Evolutionary conservation across 805 yeast genomes (phyloP), one percentile per base, ranked within the genome.

Genomic region (Debaryomyces tyrocola): DNA sequence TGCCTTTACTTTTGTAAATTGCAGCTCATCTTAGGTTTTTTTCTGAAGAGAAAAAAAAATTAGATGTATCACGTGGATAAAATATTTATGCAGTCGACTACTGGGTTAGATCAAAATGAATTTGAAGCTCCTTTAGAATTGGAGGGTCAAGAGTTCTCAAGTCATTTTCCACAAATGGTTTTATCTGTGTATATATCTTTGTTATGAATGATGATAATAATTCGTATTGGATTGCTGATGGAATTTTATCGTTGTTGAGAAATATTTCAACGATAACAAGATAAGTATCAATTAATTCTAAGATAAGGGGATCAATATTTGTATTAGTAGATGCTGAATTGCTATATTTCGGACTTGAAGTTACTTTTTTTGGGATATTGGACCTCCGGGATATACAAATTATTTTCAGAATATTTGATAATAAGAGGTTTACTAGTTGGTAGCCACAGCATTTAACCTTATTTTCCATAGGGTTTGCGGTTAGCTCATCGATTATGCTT

Each of bases 21-120:
- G 58, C 54, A 55, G 58, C 66, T 62, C 66, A 62, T 60, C 66
- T 47, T 46, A 46, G 27, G 7, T 24, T 24, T 24, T 24, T 24
- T 24, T 24, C 27, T 7, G 27, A 24, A 17, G 53, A 52, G 46
- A 48, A 46, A 52, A 49, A 49, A 48, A 38, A 38, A 21, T 27
- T 50, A 49, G 47, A 51, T 49, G 51, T 28, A 14, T 27, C 38
- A 35, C 38, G 20, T 17, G 24, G n/a, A 3, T 18, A 7, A 35
- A 21, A 35, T 17, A 34, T 41, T 20, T 15, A 18, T 11, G 17
- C 38, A 11, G 20, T 12, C n/a, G 7, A 17, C n/a, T 12, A 15
- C 24, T 24, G 27, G 10, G 27, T 43, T 9, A 38, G 21, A 15
- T 21, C 27, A 17, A 28, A 24, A 20, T 43, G 29, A 20, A 44